Base-by-base conservation (phyloP, 2,329 filamentous ascomycete genomes). In the Cyclaneusma minus region DNA sequence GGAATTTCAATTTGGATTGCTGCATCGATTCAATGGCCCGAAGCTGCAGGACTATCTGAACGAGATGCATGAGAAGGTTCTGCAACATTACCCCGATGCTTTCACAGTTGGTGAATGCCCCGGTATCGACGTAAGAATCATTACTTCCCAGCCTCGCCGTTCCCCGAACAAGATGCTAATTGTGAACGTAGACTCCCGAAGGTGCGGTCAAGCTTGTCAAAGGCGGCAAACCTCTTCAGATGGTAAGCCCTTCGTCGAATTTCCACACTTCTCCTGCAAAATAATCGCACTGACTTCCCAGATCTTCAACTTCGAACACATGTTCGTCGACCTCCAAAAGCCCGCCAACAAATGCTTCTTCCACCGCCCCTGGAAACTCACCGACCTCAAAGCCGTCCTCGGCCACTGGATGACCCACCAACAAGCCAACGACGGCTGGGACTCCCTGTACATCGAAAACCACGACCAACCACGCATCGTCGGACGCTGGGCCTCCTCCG, bases 231-330 rank as follows among this genome's bases (percentile, higher is more conserved):
- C 22, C 22, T 4, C 22, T 24, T 14, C 22, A 24, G 22, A 15
- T 24, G n/a, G n/a, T n/a, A n/a, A n/a, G n/a, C n/a, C n/a, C 18
- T n/a, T 20, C 18, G n/a, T n/a, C 8, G 8, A n/a, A n/a, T 8
- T 20, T n/a, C 18, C 18, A n/a, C 18, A 8, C 8, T n/a, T 21
- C 18, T 22, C 8, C 18, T 20, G 18, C 18, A 20, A n/a, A 8
- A 20, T n/a, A n/a, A 8, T 8, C 18, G 18, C 18, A n/a, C 18
- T n/a, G 8, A 8, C 18, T 8, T 8, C 18, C n/a, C n/a, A n/a
- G n/a, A 70, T 77, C 21, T 77, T 78, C 50, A 67, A 75, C 38
- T 78, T 78, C 42, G 70, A 77, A 29, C 21, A 20, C 14, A 20
- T 11, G 3, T 15, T 13, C 6, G n/a, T 21, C 6, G 16, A 58